Evolutionary conservation across 768 basidiomycete genomes (phyloP), one percentile per base, ranked within the genome.

Genomic region (Lactarius quietus): DNA sequence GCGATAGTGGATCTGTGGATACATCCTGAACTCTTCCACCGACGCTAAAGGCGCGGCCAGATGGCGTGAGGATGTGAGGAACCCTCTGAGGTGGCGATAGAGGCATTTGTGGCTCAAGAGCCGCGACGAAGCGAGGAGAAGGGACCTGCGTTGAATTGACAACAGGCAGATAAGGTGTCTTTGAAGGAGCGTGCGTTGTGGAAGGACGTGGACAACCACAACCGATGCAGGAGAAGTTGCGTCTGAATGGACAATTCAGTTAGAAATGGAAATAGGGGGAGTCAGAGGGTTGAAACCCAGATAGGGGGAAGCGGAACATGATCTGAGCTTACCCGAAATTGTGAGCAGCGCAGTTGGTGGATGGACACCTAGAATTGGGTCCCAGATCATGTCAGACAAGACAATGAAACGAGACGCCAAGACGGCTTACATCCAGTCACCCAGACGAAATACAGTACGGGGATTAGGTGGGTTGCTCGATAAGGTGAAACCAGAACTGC

Each of bases 1-100:
- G 89, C 33, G 78, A 71, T 57, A 86, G 73, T 23, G 90, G 89
- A 73, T 93, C 90, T 43, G 70, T 78, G 31, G 90, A 92, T 65
- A 93, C 75, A 70, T 94, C 92, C 70, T 88, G 89, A 8, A 93
- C 90, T 68, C 84, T 84, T 12, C 92, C 92, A 62, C 91, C 90
- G 28, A 83, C 74, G 58, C 88, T 85, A 66, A 94, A 87, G 10
- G 87, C 84, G 26, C 88, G 84, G 2, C 92, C 92, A 14, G 91
- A 92, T 4, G 92, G 92, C 1, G 92, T 93, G 68, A 94, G 84
- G 57, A 92, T 73, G 67, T 82, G 84, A 38, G 63, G 58, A 59
- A 62, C 29, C 35, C 58, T 70, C 36, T 55, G 71, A n/a, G 57
- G 61, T 35, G 52, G 65, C n/a, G 65, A 63, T 48, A 45, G 61